Evolutionary conservation across 257 asterid genomes (phyloP).

Genomic region (Salvia miltiorrhiza): DNA sequence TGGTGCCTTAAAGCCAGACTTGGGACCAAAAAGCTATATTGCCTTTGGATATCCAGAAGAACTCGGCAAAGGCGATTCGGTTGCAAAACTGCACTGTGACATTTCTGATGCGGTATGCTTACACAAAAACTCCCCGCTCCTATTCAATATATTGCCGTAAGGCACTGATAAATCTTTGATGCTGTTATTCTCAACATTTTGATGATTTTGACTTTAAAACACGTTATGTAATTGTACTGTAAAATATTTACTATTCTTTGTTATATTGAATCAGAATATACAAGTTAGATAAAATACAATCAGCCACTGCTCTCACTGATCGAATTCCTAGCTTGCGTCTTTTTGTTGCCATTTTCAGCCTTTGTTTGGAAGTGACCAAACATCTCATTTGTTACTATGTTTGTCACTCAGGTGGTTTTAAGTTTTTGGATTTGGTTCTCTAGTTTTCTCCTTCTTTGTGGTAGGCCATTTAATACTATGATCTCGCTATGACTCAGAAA

Average conservation of each 20-base stretch:
- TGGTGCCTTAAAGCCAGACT: conserved; percentile 68
- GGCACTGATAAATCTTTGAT: neutral
- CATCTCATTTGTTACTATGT: neutral
- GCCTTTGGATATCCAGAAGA: conserved; percentile 76
- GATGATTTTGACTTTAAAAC: neutral
- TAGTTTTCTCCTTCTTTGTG: neutral
- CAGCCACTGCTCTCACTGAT: neutral
- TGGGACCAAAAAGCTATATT: conserved; percentile 86
- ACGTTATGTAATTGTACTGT: no score
- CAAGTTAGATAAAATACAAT: neutral
- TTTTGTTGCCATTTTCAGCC: neutral
- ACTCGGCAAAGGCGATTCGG: conserved; percentile 80
- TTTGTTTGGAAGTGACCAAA: neutral
- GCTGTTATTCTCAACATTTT: neutral
- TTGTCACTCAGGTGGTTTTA: neutral
- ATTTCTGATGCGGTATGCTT: conserved; percentile 79
- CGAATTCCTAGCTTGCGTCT: neutral
- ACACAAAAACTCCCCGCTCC: neutral
- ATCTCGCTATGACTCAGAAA: neutral
- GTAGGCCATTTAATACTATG: neutral
- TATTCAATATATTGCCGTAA: neutral
- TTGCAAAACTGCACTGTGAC: conserved; percentile 79
- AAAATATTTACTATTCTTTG: no score
- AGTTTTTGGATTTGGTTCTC: neutral
- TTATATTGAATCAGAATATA: neutral